A percentile compares a stretch with the other conserved stretches of the same genome.
phyloP scores from a whole-genome alignment of 2,329 filamentous ascomycete genomes.

The Diatrype stigma region DNA sequence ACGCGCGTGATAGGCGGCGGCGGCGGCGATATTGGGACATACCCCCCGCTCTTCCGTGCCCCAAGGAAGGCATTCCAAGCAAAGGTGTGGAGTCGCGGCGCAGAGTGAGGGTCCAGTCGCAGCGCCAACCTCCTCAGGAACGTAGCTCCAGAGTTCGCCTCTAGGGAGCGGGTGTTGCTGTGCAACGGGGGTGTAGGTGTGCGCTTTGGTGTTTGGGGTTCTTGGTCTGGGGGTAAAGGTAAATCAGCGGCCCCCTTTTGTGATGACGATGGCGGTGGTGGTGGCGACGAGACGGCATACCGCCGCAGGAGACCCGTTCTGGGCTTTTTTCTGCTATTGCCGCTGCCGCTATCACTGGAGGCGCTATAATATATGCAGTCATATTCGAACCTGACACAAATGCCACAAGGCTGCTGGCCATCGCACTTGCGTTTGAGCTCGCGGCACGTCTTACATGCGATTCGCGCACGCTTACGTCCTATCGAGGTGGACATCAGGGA shows the following conservation, averaged over 20 bases:
- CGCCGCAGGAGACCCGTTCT: background rate
- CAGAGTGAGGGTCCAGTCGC: conserved; percentile 48
- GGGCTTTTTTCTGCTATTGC: conserved; percentile 16
- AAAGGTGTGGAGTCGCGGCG: conserved; percentile 50
- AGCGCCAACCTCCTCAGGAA: conserved; percentile 51
- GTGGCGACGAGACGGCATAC: background rate
- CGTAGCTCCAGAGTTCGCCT: conserved; percentile 54
- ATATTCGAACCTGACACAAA: conserved; percentile 50
- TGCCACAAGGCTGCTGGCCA: conserved; percentile 47
- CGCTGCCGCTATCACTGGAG: too few relatives aligned
- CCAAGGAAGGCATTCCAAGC: conserved; percentile 47
- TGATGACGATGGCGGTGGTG: background rate
- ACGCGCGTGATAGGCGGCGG: conserved; percentile 40
- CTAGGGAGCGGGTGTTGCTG: conserved; percentile 37
- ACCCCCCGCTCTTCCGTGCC: conserved; percentile 16
- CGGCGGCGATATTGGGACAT: conserved; percentile 21
- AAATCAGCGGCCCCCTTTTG: too few relatives aligned
- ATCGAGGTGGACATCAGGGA: background rate
- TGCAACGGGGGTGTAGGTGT: conserved; percentile 10
- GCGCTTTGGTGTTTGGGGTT: background rate
- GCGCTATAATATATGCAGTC: conserved; percentile 44
- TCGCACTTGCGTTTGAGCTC: conserved; percentile 55
- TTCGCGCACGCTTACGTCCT: conserved; percentile 31
- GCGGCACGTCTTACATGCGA: conserved; percentile 48
- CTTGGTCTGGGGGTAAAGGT: too few relatives aligned